Base-by-base conservation (phyloP, 768 basidiomycete species). In the Lactifluus subvellereus region DNA sequence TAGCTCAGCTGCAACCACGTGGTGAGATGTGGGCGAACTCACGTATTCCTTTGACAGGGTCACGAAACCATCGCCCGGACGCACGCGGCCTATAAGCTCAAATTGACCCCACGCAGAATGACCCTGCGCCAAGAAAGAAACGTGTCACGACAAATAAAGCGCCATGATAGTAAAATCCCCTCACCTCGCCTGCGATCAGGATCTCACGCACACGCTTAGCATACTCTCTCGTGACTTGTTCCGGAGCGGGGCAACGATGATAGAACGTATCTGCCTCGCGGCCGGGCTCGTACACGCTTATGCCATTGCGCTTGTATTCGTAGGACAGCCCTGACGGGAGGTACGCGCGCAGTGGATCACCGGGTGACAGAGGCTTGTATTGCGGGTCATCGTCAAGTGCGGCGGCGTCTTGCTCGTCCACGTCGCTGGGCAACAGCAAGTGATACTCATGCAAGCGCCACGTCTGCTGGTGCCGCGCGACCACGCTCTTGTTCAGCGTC, bases 21-120 rank as follows among this genome's bases (percentile, higher is more conserved):
- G 5, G 4, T 42, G 35, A 30, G 45, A 10, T 14, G 57, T 30
- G 27, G 11, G 1, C 20, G 1, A 30, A 72, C 74, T 52, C 72
- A 91, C 91, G 71, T 94, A 94, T 81, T 91, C 86, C 71, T 94
- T 94, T n/a, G 81, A 83, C 9, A 94, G 71, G 65, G 83, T 89
- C 55, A 94, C 79, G 67, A 91, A 83, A 8, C 92, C 92, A 71
- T 94, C 92, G 69, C 82, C 84, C 16, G 86, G 82, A 60, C 93
- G 78, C n/a, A 95, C 81, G 18, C 92, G 82, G 42, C 93, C 92
- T 4, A 86, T 75, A 30, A 95, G 73, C 61, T 80, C 85, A 74
- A 94, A 95, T 66, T 90, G 86, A 27, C 93, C 92, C 92, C 92
- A 95, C 14, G 91, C 85, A 8, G 92, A 94, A 74, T 94, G 93